Base-by-base conservation (phyloP, 2,329 filamentous ascomycete species). In the Neofusicoccum ribis region DNA sequence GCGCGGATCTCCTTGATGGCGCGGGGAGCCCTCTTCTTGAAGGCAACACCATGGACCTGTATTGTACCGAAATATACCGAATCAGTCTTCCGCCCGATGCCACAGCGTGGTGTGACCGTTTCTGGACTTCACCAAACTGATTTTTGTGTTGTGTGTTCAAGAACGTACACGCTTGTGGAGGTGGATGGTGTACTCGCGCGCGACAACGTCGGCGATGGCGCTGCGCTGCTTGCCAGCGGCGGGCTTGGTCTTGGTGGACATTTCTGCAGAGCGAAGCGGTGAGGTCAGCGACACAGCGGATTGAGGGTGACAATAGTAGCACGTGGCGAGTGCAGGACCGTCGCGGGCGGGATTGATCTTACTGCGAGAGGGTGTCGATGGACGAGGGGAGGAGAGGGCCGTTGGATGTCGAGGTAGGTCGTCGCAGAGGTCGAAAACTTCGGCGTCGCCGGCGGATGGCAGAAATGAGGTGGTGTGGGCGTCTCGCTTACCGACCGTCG, bases 121-220 rank as follows among this genome's bases (percentile, higher is more conserved):
- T 79, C 80, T 88, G 86, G 86, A 88, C 86, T 88, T 88, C 86
- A 88, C 86, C 81, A 89, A 88, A 89, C 86, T 86, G 86, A 87
- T 83, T 69, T 64, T 56, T 36, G 43, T 31, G 27, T 31, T 20
- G 15, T 36, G 43, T 51, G 20, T 72, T 51, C 49, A 51, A 20
- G 76, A 82, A 91, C 91, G 82, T 93, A 96, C 92, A 85, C 94
- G 91, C 91, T 97, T 98, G 92, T 99, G 95, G 78, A 99, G 86
- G 89, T 99, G 94, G 86, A 99, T 98, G 84, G 95, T 99, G 90
- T 99, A 99, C 88, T 99, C 96, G 88, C 95, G 92, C 79, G 95
- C 90, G 83, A 99, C 94, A 81, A 99, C 96, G 85, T 99, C 94
- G 84, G 92, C 90, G 84, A 99, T 97, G 86, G 96, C 96, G 84